Conservation (phyloP, 306 rosid genomes). For the Begonia peltatifolia region DNA sequence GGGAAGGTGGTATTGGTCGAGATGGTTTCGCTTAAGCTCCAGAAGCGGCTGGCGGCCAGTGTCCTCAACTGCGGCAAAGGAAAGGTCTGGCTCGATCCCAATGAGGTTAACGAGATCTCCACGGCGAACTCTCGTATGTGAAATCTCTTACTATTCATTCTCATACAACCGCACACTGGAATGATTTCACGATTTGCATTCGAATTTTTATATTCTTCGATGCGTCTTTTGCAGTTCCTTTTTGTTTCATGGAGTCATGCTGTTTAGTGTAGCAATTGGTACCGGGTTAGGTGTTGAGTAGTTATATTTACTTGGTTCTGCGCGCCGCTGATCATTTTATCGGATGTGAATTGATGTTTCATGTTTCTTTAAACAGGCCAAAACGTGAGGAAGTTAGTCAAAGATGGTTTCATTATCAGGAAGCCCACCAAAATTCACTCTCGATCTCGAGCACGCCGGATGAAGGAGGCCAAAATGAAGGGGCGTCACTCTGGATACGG, state of each 20-base stretch:
- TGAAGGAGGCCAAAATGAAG: constrained; percentile 92
- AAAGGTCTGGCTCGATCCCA: constrained; percentile 96
- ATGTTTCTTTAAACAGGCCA: constrained; percentile 36
- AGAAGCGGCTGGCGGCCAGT: constrained; percentile 85
- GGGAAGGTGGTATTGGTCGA: not conserved
- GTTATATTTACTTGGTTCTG: too few species aligned
- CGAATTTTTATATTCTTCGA: not conserved
- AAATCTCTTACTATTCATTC: not conserved
- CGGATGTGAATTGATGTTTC: too few species aligned
- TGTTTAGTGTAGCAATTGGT: too few species aligned
- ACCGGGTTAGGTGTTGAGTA: too few species aligned
- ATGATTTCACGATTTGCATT: not conserved
- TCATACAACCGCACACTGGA: not conserved
- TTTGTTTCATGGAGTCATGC: too few species aligned
- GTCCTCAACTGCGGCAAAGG: constrained; percentile 95
- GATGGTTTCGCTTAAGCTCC: constrained; percentile 97
- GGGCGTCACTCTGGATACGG: constrained; percentile 97
- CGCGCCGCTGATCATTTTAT: too few species aligned
- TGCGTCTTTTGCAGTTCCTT: too few species aligned
- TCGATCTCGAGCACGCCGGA: constrained; percentile 86
- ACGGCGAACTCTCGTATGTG: constrained; percentile 88
- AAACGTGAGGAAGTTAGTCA: constrained; percentile 83
- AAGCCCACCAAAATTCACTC: constrained; percentile 97
- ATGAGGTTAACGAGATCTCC: constrained; percentile 88
- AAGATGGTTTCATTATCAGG: constrained; percentile 94